Evolutionary conservation across 495 filamentous ascomycete genomes (phyloP).

Genomic region (Choiromyces venosus): DNA sequence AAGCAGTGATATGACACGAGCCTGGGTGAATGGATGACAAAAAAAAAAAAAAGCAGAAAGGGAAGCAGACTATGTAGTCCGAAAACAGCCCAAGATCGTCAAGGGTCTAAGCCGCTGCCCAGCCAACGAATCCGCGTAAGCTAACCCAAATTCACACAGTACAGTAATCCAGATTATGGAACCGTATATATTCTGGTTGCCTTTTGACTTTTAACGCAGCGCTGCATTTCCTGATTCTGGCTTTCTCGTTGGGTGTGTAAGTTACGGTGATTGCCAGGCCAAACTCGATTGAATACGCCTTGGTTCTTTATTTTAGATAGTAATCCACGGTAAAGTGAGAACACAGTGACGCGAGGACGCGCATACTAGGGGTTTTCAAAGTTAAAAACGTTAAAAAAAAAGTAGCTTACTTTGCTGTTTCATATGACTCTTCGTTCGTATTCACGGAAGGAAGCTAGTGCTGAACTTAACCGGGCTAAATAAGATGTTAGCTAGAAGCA

Average conservation of each 20-base stretch:
- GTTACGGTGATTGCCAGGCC: not conserved
- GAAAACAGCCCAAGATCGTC: not conserved
- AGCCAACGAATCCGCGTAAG: not conserved
- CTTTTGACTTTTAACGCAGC: not conserved
- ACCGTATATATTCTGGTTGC: too few relatives aligned
- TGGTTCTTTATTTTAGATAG: not conserved
- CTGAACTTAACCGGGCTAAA: too few relatives aligned
- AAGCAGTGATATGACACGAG: slow-evolving; percentile 22
- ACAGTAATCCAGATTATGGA: not conserved
- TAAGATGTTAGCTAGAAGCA: too few relatives aligned
- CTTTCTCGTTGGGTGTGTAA: not conserved
- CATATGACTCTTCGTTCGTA: too few relatives aligned
- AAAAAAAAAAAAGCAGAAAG: not conserved
- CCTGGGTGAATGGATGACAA: not conserved
- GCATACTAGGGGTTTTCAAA: too few relatives aligned
- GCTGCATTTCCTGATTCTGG: not conserved
- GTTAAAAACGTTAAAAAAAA: too few relatives aligned
- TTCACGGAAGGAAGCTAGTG: too few relatives aligned
- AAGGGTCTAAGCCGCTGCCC: slow-evolving; percentile 1
- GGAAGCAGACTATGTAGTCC: not conserved
- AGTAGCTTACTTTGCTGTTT: too few relatives aligned
- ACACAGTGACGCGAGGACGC: too few relatives aligned
- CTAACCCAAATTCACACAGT: not conserved
- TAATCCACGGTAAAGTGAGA: too few relatives aligned
- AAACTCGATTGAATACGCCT: not conserved